These are phyloP conservation scores for Hyphopichia fennica DNA, from an alignment of 1,139 yeast genomes.

Conservation along the genomic window DNA sequence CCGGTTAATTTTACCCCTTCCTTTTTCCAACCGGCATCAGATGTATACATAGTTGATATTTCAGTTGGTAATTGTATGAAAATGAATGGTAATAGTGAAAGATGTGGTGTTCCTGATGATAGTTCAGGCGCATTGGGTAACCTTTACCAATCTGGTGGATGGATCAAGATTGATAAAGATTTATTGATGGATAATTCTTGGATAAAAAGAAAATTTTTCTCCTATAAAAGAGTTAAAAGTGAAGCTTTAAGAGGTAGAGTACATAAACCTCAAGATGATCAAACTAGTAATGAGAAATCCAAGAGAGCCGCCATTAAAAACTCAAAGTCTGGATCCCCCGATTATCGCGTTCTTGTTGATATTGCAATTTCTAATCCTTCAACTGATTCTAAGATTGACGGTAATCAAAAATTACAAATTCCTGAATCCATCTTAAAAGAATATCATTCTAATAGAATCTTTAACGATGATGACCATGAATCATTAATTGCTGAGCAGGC, in stretches of 20 bases:
- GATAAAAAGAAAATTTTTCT: conserved; percentile 29
- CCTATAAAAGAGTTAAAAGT: conserved; percentile 30
- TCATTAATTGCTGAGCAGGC: conserved; percentile 18
- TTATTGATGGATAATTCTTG: conserved; percentile 35
- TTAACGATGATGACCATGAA: conserved; percentile 29
- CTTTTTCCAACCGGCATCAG: conserved; percentile 43
- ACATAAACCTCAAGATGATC: conserved; percentile 1
- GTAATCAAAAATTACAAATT: conserved; percentile 28
- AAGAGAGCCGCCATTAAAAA: conserved; percentile 3
- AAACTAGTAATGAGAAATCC: conserved; percentile 4
- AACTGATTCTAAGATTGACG: conserved; percentile 28
- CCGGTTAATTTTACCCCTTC: conserved; percentile 34
- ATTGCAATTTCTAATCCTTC: conserved; percentile 32
- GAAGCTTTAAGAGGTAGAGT: conserved; percentile 16
- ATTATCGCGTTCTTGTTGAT: conserved; percentile 33
- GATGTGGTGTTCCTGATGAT: conserved; percentile 34
- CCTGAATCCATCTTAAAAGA: conserved; percentile 33
- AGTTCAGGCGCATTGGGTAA: conserved; percentile 32
- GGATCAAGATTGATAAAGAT: conserved; percentile 42
- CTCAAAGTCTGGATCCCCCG: conserved; percentile 7
- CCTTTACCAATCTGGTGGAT: conserved; percentile 28
- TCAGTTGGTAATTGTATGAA: conserved; percentile 31
- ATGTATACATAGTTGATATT: conserved; percentile 37
- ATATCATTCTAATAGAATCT: conserved; percentile 25
- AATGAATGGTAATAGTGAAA: conserved; percentile 20